Evolutionary conservation across 495 filamentous ascomycete genomes (phyloP), one percentile per base, ranked within the genome.

Genomic region (Neurospora sp.): DNA sequence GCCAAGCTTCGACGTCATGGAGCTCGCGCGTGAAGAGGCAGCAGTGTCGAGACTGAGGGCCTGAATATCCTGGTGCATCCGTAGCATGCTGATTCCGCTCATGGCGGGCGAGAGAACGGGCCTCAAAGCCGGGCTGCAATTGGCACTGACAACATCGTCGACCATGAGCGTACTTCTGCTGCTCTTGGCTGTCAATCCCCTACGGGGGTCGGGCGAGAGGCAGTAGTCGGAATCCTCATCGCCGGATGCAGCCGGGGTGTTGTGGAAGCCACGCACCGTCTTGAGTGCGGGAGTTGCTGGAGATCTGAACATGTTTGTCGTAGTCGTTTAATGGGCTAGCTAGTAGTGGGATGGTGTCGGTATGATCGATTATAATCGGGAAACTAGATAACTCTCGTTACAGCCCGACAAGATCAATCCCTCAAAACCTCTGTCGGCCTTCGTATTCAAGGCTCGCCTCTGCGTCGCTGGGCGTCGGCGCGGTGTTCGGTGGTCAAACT

Each of bases 161-260:
- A 88, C 76, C 46, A 75, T 70, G 41, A 72, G 73, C n/a, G 76
- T 53, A 69, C 76, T 81, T 59, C 69, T 69, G 42, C 74, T 70
- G 71, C 80, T 75, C 76, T 74, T 73, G 74, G n/a, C 38, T 71
- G 78, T 53, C 74, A 75, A 68, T 76, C 80, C 79, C 44, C 79
- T 78, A 74, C 78, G 77, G 68, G 75, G 77, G 74, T 82, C 82
- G 59, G 79, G 78, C 40, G 81, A 79, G 46, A 74, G 70, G 76
- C 79, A 83, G 74, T 87, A 88, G 79, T 96, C 94, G 16, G 92
- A 94, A 73, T 96, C 94, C 77, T 97, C 94, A 75, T 94, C 93
- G 48, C 88, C 92, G 69, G 93, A 96, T 22, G 88, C 88, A n/a
- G 87, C 83, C n/a, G 93, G 92, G n/a, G 92, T 94, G 18, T 79